Evolutionary conservation across 2,329 filamentous ascomycete genomes (phyloP), one percentile per base, ranked within the genome.

Genomic region (Fusarium setosum): DNA sequence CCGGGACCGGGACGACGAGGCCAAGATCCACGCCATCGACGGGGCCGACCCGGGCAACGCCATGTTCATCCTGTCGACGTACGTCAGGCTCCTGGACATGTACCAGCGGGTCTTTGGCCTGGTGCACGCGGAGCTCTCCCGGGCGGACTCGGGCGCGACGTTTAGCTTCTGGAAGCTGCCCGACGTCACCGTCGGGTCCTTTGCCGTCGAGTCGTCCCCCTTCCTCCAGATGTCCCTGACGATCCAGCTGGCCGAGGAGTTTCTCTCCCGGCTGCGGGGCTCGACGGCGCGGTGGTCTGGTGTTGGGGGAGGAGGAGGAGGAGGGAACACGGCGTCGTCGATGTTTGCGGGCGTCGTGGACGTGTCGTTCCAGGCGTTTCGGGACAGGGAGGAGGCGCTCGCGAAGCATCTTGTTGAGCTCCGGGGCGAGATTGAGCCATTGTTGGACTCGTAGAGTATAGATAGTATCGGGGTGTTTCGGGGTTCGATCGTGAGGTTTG

Each of bases 221-320:
- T 74, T 75, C n/a, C 70, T 81, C 31, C 79, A 81, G 59, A 80
- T 81, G 75, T 80, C 75, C 11, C 71, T 82, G 18, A 80, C 79
- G 4, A 73, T 81, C 26, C 78, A 80, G 60, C 69, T 82, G n/a
- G 79, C 76, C 6, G 77, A 80, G 57, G 77, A 80, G 63, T 80
- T 81, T 38, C 71, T 81, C 13, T 69, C 66, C 26, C 73, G 76
- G 26, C 74, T 81, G 21, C 73, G 77, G 31, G 64, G 67, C 7
- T 73, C 74, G n/a, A 76, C 77, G 1, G 67, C 26, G 49, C 69
- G 45, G 35, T 79, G 60, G 75, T 75, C 56, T 52, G 71, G 24
- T 20, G 47, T 56, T 20, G 63, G 66, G 9, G 60, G 45, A 6
- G 58, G 52, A 1, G 71, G 65, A 21, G 63, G 66, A 8, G 60